Evolutionary conservation across 441 rosid species (phyloP).

Genomic region (Gossypium schwendimanii): DNA sequence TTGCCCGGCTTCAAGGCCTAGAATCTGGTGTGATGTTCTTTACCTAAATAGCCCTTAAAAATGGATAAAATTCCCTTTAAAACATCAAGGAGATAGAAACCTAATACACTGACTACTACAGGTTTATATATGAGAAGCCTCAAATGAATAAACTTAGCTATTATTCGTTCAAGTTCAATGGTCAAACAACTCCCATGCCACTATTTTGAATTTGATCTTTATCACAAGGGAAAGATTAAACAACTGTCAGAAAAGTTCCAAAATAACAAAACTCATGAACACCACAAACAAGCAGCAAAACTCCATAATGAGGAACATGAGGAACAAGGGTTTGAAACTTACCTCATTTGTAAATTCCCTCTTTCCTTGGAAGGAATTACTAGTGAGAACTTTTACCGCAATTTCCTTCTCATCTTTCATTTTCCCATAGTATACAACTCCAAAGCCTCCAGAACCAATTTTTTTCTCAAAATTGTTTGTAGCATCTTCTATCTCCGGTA

Average conservation of each 20-base stretch:
- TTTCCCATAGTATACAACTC: slow-evolving; percentile 82
- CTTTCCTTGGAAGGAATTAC: slow-evolving; percentile 85
- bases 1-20: neutral
- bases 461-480: slow-evolving; percentile 74
- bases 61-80: neutral
- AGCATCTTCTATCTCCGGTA: slow-evolving; percentile 69
- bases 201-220: too few relatives aligned
- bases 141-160: too few relatives aligned
- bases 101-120: too few relatives aligned
- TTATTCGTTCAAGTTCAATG: too few relatives aligned
- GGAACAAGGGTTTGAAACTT: slow-evolving; percentile 10
- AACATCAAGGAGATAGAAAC: too few relatives aligned
- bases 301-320: neutral
- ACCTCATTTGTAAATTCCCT: slow-evolving; percentile 95
- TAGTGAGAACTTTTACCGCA: slow-evolving; percentile 76
- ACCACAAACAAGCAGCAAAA: too few relatives aligned
- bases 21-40: neutral
- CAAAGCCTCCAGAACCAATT: slow-evolving; percentile 96
- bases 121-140: too few relatives aligned
- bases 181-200: too few relatives aligned
- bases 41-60: too few relatives aligned
- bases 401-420: slow-evolving; percentile 82
- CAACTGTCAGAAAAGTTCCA: too few relatives aligned
- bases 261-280: too few relatives aligned
- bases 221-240: too few relatives aligned